phyloP scores from a whole-genome alignment of 140 eudicot genomes.

The Anethum foeniculum region DNA sequence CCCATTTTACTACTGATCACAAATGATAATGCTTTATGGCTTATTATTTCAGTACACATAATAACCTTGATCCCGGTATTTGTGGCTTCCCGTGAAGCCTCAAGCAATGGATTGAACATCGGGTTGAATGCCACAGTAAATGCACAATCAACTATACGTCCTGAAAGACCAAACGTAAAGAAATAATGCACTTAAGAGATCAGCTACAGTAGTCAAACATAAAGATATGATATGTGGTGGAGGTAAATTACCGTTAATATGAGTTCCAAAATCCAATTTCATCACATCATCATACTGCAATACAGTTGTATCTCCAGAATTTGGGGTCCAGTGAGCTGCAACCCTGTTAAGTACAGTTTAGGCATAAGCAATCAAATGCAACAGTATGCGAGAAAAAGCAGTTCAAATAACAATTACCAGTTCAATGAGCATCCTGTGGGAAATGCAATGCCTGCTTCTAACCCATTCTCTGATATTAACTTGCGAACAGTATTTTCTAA shows the following conservation, averaged over 20 bases:
- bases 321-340: slow-evolving; percentile 99
- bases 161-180: slow-evolving; percentile 32
- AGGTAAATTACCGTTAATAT: slow-evolving; percentile 61
- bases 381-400: neutral
- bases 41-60: slow-evolving; percentile 4
- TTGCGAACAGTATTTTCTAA: slow-evolving; percentile 92
- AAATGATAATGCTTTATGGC: neutral
- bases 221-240: neutral
- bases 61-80: slow-evolving; percentile 88
- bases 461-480: slow-evolving; percentile 89
- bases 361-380: neutral
- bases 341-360: slow-evolving; percentile 46
- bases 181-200: neutral
- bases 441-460: slow-evolving; percentile 97
- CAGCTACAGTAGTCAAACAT: neutral
- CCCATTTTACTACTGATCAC: neutral
- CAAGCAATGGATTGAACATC: slow-evolving; percentile 84
- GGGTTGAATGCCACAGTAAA: slow-evolving; percentile 98
- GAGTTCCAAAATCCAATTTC: slow-evolving; percentile 99
- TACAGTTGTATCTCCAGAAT: slow-evolving; percentile 95
- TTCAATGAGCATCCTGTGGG: slow-evolving; percentile 98
- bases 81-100: slow-evolving; percentile 98
- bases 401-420: slow-evolving; percentile 38
- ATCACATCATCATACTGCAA: slow-evolving; percentile 96
- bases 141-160: slow-evolving; percentile 88